phyloP scores from a whole-genome alignment of 140 eudicot species.

The Cichorium intybus region DNA sequence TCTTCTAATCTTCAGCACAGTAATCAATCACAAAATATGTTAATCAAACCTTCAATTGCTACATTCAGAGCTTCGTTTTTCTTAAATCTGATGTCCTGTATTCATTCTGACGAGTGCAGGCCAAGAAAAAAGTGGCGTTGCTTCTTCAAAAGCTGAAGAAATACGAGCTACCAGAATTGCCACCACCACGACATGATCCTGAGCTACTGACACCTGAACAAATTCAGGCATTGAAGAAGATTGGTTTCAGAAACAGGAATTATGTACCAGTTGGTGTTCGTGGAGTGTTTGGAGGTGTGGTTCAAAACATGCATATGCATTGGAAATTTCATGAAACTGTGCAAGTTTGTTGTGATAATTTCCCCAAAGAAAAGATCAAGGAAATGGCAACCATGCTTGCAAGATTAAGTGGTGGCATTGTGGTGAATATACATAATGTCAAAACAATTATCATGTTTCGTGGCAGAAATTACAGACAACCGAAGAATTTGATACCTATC shows the following conservation, averaged over 20 bases:
- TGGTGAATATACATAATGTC: conserved; percentile 85
- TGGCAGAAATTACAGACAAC: conserved; percentile 95
- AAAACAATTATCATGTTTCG: conserved; percentile 96
- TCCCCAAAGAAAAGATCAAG: conserved; percentile 94
- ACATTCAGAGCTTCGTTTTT: neutral
- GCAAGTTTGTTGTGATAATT: conserved; percentile 97
- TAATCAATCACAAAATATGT: neutral
- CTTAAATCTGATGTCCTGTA: too few species aligned
- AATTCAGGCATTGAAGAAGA: conserved; percentile 81
- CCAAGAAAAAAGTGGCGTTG: conserved; percentile 97
- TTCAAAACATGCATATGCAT: conserved; percentile 97
- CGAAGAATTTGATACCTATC: conserved; percentile 90
- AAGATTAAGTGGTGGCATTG: conserved; percentile 93
- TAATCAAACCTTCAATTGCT: neutral
- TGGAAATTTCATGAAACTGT: conserved; percentile 99
- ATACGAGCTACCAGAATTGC: conserved; percentile 93
- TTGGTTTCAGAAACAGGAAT: conserved; percentile 85
- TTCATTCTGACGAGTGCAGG: conserved; percentile 51
- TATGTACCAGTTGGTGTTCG: conserved; percentile 98
- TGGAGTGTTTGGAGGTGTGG: conserved; percentile 99
- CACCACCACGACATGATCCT: conserved; percentile 90
- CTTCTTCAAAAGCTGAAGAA: conserved; percentile 96
- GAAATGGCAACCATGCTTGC: conserved; percentile 98
- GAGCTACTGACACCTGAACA: conserved; percentile 91
- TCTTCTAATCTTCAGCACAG: neutral